Evolutionary conservation across 2,329 filamentous ascomycete species (phyloP), one percentile per base, ranked within the genome.

Genomic region (Sclerotinia borealis): DNA sequence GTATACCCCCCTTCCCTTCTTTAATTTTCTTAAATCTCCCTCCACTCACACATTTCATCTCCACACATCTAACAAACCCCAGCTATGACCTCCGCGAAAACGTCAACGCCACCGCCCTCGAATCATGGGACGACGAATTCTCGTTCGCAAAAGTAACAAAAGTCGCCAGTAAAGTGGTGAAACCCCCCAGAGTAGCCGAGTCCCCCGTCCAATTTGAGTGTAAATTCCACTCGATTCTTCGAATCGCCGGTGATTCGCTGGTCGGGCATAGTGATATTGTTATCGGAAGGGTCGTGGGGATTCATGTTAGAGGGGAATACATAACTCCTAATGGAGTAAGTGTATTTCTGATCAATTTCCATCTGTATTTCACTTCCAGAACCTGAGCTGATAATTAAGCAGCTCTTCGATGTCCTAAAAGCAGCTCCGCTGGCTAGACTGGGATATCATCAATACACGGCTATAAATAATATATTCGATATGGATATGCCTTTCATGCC

Each of bases 321-420:
- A 67, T 67, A 47, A 67, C 63, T 29, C 25, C 19, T 36, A 48
- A 52, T 25, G 48, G 37, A 4, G 37, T 52, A 3, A 25, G 48
- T 45, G 3, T 0, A 17, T 25, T 27, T 3, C 3, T 17, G 25
- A 6, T n/a, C 10, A 1, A 4, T 47, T 36, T 43, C 5, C 31
- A 10, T 7, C 8, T 36, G 6, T 5, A 1, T 5, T 22, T 37
- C 4, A 10, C 9, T 8, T 22, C 6, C 43, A 47, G 9, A 9
- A 25, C 29, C 22, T 19, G 13, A 15, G 36, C 45, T 41, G 31
- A 60, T 4, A 2, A 1, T 5, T 15, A 1, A 50, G 10, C 34
- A 65, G 59, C 55, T 67, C 7, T 66, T 67, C n/a, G 64, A 66
- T 62, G 60, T 67, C 1, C 29, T 67, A 13, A 67, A 66, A n/a